These are phyloP conservation scores for Penicillium sp. DNA, from an alignment of 2,329 filamentous ascomycete species.

Conservation along the genomic window DNA sequence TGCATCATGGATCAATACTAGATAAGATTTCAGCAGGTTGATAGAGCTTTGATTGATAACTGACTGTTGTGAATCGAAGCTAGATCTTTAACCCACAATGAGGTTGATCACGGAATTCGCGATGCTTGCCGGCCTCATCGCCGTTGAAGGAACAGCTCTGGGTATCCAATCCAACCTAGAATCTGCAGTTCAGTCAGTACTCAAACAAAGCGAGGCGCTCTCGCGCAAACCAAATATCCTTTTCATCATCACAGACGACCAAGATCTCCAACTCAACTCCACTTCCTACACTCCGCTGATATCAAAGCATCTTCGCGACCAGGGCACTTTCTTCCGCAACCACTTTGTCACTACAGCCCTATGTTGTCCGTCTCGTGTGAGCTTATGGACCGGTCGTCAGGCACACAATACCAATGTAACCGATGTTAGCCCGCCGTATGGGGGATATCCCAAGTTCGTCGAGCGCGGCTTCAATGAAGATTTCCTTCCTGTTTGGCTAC, in stretches of 20 bases:
- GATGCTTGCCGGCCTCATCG: constrained; percentile 15
- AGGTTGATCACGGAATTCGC: constrained; percentile 18
- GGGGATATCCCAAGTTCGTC: constrained; percentile 51
- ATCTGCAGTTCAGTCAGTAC: constrained; percentile 7
- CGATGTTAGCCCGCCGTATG: constrained; percentile 52
- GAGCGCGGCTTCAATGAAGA: constrained; percentile 49
- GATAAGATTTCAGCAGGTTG: too few relatives aligned
- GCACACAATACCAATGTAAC: constrained; percentile 71
- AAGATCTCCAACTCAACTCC: constrained; percentile 61
- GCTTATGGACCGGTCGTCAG: constrained; percentile 61
- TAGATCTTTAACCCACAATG: constrained; percentile 13
- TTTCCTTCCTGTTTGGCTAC: constrained; percentile 53
- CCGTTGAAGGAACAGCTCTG: constrained; percentile 11
- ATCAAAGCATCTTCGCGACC: constrained; percentile 53
- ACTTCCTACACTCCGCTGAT: constrained; percentile 59
- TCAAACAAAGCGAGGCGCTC: constrained; percentile 5
- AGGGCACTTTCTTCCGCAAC: constrained; percentile 58
- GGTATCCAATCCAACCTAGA: constrained; percentile 5
- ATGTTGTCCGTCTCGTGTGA: constrained; percentile 65
- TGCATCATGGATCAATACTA: too few relatives aligned
- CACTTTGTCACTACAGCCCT: constrained; percentile 65
- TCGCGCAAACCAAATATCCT: constrained; percentile 53
- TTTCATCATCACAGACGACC: constrained; percentile 66
- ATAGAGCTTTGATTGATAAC: too few relatives aligned
- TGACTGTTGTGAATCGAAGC: too few relatives aligned